Percentiles rank a stretch among this genome's conserved stretches.
These are phyloP conservation scores for Leccinum subspadiceum DNA, from an alignment of 1,284 basidiomycete species.

Conservation along the genomic window DNA sequence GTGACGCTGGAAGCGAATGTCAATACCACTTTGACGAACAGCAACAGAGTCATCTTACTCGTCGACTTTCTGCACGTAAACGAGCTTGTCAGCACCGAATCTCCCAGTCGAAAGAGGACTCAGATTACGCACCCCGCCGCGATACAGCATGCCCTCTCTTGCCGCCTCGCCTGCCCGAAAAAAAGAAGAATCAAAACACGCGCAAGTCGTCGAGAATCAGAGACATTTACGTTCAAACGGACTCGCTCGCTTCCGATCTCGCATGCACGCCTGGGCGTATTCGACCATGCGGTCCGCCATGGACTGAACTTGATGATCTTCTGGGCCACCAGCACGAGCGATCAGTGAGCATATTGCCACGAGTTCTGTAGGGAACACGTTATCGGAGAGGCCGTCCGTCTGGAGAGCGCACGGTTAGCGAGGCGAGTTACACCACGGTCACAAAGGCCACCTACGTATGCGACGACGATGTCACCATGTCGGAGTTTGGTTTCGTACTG, in stretches of 20 bases:
- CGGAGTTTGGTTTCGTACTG: slow-evolving; percentile 61
- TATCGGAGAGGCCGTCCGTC: slow-evolving; percentile 88
- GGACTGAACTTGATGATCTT: slow-evolving; percentile 60
- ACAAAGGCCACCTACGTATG: slow-evolving; percentile 51
- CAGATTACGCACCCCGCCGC: slow-evolving; percentile 57
- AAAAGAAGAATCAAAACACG: neutral
- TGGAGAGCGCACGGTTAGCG: slow-evolving; percentile 35
- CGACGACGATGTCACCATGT: slow-evolving; percentile 72
- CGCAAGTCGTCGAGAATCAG: neutral
- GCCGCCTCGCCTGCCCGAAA: slow-evolving; percentile 51
- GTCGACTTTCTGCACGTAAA: slow-evolving; percentile 53
- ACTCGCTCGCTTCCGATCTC: slow-evolving; percentile 56
- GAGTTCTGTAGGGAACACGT: slow-evolving; percentile 76
- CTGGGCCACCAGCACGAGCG: slow-evolving; percentile 51
- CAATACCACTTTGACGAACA: slow-evolving; percentile 19
- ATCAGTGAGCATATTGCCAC: slow-evolving; percentile 65
- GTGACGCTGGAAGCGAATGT: slow-evolving; percentile 39
- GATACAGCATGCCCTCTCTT: slow-evolving; percentile 59
- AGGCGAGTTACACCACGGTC: neutral
- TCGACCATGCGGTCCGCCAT: slow-evolving; percentile 73
- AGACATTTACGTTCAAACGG: slow-evolving; percentile 65
- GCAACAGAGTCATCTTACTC: slow-evolving; percentile 45
- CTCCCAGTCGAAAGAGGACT: slow-evolving; percentile 3
- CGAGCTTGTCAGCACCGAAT: slow-evolving; percentile 15
- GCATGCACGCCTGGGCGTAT: slow-evolving; percentile 69